phyloP scores from a whole-genome alignment of 192 early-diverging fungal genomes.

The Pilaira anomala region DNA sequence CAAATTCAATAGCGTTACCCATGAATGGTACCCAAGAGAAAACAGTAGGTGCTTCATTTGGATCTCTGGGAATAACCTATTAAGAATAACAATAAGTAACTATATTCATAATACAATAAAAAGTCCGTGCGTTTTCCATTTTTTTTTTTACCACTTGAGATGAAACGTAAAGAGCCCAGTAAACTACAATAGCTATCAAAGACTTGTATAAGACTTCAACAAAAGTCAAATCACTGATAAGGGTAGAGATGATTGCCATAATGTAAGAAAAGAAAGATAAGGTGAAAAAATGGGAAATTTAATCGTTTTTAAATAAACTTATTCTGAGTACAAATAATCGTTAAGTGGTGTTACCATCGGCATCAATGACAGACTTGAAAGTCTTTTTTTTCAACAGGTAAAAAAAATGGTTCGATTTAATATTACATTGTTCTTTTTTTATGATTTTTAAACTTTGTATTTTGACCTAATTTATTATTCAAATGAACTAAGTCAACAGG shows the following conservation, averaged over 20 bases:
- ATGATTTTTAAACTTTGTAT: too few species aligned
- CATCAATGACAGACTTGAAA: too few species aligned
- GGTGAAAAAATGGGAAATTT: too few species aligned
- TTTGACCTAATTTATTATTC: too few species aligned
- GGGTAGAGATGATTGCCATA: constrained; percentile 18
- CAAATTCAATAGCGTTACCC: constrained; percentile 83
- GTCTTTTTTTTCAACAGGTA: too few species aligned
- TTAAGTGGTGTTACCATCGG: too few species aligned
- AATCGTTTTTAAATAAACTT: too few species aligned
- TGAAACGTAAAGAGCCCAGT: constrained; percentile 27
- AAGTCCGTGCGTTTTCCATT: neutral
- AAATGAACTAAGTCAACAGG: too few species aligned
- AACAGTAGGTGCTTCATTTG: constrained; percentile 65
- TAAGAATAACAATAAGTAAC: neutral
- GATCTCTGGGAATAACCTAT: constrained; percentile 6
- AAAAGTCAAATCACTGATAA: neutral
- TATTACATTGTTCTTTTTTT: too few species aligned
- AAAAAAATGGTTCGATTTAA: too few species aligned
- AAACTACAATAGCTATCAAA: constrained; percentile 9
- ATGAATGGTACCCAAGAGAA: constrained; percentile 82
- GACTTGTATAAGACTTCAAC: constrained; percentile 21
- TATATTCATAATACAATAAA: neutral
- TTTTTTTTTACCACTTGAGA: constrained; percentile 27
- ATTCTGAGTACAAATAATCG: too few species aligned
- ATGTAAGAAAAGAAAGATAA: neutral